Evolutionary conservation across 164 flowering plant genomes (phyloP).

Genomic region (Euptelea pleiosperma): DNA sequence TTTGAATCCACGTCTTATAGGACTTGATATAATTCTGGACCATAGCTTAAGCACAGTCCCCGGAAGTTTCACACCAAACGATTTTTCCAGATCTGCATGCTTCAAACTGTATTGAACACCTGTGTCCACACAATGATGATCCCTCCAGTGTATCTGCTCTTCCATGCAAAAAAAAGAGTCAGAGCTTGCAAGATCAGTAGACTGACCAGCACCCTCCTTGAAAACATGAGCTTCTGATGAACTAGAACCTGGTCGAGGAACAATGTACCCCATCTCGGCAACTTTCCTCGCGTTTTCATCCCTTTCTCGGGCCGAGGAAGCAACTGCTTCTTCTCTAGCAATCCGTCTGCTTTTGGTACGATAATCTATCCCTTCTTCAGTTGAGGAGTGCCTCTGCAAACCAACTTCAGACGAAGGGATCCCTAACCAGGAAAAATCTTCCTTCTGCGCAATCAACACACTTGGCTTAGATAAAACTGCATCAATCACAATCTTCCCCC

Average conservation of each 20-base stretch:
- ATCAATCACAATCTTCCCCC: constrained; percentile 94
- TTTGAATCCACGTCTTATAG: constrained; percentile 47
- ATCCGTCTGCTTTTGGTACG: constrained; percentile 82
- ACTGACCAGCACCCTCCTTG: constrained; percentile 26
- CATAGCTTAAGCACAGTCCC: constrained; percentile 52
- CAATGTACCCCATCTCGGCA: constrained; percentile 68
- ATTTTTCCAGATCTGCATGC: constrained; percentile 83
- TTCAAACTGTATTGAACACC: constrained; percentile 68
- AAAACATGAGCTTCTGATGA: constrained; percentile 25
- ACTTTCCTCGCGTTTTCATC: constrained; percentile 63
- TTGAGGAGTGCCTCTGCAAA: constrained; percentile 51
- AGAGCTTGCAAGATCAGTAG: constrained; percentile 25
- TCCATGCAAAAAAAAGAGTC: constrained; percentile 52
- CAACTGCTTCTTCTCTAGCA: constrained; percentile 77
- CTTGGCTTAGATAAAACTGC: constrained; percentile 76
- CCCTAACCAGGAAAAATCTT: constrained; percentile 87
- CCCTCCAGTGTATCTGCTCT: constrained; percentile 64
- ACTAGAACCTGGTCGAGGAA: constrained; percentile 35
- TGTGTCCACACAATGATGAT: constrained; percentile 80
- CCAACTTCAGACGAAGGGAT: constrained; percentile 58
- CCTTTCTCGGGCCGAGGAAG: constrained; percentile 60
- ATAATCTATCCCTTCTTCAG: constrained; percentile 92
- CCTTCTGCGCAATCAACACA: constrained; percentile 73
- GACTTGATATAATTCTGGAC: constrained; percentile 52
- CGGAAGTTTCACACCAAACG: constrained; percentile 65